Conservation (phyloP, 2,329 filamentous ascomycete species). For the Chaetomium sp. region DNA sequence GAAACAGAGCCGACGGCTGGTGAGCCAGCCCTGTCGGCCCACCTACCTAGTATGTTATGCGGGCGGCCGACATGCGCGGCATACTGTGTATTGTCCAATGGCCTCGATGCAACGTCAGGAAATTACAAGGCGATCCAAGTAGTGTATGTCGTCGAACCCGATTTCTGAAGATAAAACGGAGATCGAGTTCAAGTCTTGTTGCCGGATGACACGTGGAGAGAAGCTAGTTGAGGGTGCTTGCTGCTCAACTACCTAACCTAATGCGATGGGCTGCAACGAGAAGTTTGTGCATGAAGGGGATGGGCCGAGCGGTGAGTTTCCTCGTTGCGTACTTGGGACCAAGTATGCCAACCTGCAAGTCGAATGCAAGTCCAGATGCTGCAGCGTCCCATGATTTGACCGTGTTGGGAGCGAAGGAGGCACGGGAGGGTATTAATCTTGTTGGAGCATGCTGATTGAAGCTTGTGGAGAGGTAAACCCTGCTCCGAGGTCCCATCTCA, state of each 20-base stretch:
- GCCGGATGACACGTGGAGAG: neutral
- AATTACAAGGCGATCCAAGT: neutral
- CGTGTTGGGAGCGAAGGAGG: neutral
- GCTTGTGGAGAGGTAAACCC: neutral
- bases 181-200: neutral
- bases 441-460: neutral
- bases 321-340: constrained; percentile 8
- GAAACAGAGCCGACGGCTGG: neutral
- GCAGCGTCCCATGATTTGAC: constrained; percentile 18
- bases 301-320: constrained; percentile 20
- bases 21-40: neutral
- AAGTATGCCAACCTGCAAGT: constrained; percentile 8
- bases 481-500: neutral
- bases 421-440: neutral
- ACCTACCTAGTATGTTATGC: neutral
- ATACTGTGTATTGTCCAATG: neutral
- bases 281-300: neutral
- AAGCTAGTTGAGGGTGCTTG: neutral
- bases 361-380: constrained; percentile 7
- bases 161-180: neutral
- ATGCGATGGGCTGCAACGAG: neutral
- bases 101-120: neutral
- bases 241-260: neutral
- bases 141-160: neutral
- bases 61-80: neutral